A percentile compares a stretch with the other conserved stretches of the same genome.
Conservation (phyloP, 805 yeast species). For the Hanseniaspora singularis region DNA sequence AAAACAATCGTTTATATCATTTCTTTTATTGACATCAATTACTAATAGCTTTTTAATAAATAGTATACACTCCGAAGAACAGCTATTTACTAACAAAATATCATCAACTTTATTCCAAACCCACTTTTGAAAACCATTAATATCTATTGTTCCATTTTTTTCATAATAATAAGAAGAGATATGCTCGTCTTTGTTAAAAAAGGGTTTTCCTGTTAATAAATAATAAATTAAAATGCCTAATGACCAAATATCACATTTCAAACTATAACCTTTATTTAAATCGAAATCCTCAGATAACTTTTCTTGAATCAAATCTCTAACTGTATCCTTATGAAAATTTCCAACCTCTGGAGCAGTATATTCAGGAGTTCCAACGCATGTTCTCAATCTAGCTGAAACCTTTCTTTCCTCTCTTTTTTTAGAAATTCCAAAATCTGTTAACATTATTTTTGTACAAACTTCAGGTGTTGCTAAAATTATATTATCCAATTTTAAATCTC, state of each 20-base stretch:
- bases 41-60: constrained; percentile 4
- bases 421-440: constrained; percentile 62
- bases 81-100: background rate
- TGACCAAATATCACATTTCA: constrained; percentile 60
- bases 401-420: constrained; percentile 21
- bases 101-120: background rate
- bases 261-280: constrained; percentile 34
- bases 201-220: constrained; percentile 53
- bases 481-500: constrained; percentile 59
- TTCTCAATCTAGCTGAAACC: constrained; percentile 32
- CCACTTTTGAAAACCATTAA: background rate
- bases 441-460: constrained; percentile 40
- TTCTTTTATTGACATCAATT: background rate
- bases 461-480: constrained; percentile 43
- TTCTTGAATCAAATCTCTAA: constrained; percentile 5
- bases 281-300: background rate
- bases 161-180: background rate
- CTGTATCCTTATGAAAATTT: constrained; percentile 13
- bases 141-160: background rate
- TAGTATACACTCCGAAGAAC: background rate
- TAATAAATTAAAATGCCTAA: constrained; percentile 50
- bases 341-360: constrained; percentile 65
- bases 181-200: constrained; percentile 36
- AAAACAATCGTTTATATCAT: background rate
- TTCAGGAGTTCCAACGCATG: constrained; percentile 54